Conservation (phyloP, 768 basidiomycete genomes). For the Trametes cingulata region DNA sequence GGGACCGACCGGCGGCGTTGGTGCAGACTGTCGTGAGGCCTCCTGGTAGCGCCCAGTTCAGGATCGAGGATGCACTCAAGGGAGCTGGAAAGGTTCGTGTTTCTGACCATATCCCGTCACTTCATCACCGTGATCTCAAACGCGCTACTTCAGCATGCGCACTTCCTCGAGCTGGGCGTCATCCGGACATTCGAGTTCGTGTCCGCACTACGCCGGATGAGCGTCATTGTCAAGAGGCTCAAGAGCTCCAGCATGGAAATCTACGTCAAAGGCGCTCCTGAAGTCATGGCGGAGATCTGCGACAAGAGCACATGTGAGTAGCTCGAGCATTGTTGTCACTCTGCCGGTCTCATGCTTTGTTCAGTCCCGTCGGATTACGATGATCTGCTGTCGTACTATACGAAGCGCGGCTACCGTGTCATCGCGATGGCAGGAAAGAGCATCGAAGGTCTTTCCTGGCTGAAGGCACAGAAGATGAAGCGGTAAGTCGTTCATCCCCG, state of each 20-base stretch:
- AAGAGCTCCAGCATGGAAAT: slow-evolving; percentile 96
- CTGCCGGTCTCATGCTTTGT: slow-evolving; percentile 16
- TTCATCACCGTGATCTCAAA: neutral
- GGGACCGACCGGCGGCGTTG: slow-evolving; percentile 77
- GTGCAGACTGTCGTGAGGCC: slow-evolving; percentile 97
- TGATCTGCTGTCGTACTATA: slow-evolving; percentile 95
- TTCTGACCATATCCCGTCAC: neutral
- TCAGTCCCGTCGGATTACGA: slow-evolving; percentile 96
- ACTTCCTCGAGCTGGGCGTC: slow-evolving; percentile 96
- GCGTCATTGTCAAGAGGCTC: slow-evolving; percentile 93
- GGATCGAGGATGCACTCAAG: slow-evolving; percentile 90
- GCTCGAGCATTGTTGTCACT: neutral
- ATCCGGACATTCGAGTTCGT: slow-evolving; percentile 97
- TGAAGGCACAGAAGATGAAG: slow-evolving; percentile 96
- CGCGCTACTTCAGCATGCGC: slow-evolving; percentile 68
- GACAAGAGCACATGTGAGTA: slow-evolving; percentile 85
- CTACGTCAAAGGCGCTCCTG: slow-evolving; percentile 99
- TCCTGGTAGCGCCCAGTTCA: slow-evolving; percentile 88
- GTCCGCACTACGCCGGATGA: slow-evolving; percentile 91
- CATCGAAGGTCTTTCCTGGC: slow-evolving; percentile 91
- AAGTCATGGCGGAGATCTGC: slow-evolving; percentile 96
- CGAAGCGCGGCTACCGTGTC: slow-evolving; percentile 93
- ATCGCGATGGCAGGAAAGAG: slow-evolving; percentile 98
- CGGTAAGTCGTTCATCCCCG: slow-evolving; percentile 49
- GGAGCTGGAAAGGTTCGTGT: slow-evolving; percentile 69